Percentiles rank a stretch among this genome's conserved stretches.
Evolutionary conservation across 2,329 filamentous ascomycete species (phyloP).

Genomic region (Eurotiales sp.): DNA sequence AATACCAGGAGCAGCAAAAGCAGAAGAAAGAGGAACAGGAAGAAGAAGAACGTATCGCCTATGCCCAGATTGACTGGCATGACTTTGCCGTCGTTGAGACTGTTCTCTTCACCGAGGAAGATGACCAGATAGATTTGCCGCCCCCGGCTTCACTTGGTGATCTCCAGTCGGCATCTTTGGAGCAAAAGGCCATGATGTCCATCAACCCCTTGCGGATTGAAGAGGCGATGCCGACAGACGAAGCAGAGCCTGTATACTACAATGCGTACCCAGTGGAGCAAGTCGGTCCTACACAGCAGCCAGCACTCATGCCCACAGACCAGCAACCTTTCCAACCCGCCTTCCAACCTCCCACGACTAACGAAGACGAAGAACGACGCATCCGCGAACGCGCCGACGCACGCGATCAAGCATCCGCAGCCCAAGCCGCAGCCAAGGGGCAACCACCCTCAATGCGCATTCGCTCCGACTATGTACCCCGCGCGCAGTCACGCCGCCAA

Average conservation of each 20-base stretch:
- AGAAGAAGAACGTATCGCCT: conserved; percentile 71
- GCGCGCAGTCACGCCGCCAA: conserved; percentile 68
- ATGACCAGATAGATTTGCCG: conserved; percentile 81
- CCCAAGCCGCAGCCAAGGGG: conserved; percentile 68
- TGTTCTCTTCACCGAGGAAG: conserved; percentile 82
- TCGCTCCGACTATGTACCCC: conserved; percentile 85
- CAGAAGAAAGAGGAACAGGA: conserved; percentile 83
- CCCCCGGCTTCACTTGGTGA: conserved; percentile 87
- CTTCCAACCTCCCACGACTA: conserved; percentile 31
- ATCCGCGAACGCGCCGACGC: conserved; percentile 57
- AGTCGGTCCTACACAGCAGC: conserved; percentile 32
- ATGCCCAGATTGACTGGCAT: conserved; percentile 94
- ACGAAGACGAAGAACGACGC: conserved; percentile 61
- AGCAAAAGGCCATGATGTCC: conserved; percentile 89
- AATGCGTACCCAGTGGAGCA: conserved; percentile 43
- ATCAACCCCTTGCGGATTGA: conserved; percentile 82
- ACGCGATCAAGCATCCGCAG: conserved; percentile 65
- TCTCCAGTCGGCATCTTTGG: conserved; percentile 87
- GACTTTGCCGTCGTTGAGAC: conserved; percentile 96
- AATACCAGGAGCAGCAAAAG: conserved; percentile 79
- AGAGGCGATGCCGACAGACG: conserved; percentile 85
- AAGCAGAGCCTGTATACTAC: conserved; percentile 54
- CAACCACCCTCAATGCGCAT: conserved; percentile 70
- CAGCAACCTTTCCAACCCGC: conserved; percentile 17
- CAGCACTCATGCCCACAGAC: conserved; percentile 22